phyloP scores from a whole-genome alignment of 2,329 filamentous ascomycete genomes.

The Fusarium anthophilum region DNA sequence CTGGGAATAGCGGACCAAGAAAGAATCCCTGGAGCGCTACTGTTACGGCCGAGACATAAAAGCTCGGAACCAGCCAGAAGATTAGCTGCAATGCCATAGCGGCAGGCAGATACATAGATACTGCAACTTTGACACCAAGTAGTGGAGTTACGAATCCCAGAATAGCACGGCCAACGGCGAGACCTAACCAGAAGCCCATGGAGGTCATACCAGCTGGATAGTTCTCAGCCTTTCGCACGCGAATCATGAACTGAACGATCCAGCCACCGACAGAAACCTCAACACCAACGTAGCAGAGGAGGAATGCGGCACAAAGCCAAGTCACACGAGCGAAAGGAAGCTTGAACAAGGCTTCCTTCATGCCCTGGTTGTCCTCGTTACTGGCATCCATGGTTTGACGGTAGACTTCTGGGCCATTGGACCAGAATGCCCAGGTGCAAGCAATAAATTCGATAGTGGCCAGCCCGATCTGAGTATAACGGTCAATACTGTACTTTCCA shows the following conservation, averaged over 20 bases:
- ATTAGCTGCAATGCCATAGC: conserved; percentile 74
- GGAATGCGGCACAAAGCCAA: conserved; percentile 77
- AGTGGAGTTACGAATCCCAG: conserved; percentile 78
- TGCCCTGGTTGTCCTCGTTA: conserved; percentile 35
- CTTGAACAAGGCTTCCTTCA: conserved; percentile 51
- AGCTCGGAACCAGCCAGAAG: conserved; percentile 84
- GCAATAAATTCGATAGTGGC: conserved; percentile 39
- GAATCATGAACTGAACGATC: conserved; percentile 87
- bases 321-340: conserved; percentile 61
- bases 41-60: conserved; percentile 77
- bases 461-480: conserved; percentile 15
- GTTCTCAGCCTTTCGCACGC: conserved; percentile 71
- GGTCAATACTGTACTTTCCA: conserved; percentile 53
- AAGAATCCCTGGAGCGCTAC: conserved; percentile 81
- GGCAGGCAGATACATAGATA: conserved; percentile 68
- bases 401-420: conserved; percentile 63
- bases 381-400: conserved; percentile 49
- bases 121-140: conserved; percentile 74
- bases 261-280: conserved; percentile 82
- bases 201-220: conserved; percentile 79
- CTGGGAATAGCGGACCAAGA: conserved; percentile 80
- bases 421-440: conserved; percentile 68
- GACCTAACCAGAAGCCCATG: conserved; percentile 83
- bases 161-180: conserved; percentile 75
- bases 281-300: conserved; percentile 79